These are phyloP conservation scores for Seiridium unicorne DNA, from an alignment of 2,329 filamentous ascomycete species.

Conservation along the genomic window DNA sequence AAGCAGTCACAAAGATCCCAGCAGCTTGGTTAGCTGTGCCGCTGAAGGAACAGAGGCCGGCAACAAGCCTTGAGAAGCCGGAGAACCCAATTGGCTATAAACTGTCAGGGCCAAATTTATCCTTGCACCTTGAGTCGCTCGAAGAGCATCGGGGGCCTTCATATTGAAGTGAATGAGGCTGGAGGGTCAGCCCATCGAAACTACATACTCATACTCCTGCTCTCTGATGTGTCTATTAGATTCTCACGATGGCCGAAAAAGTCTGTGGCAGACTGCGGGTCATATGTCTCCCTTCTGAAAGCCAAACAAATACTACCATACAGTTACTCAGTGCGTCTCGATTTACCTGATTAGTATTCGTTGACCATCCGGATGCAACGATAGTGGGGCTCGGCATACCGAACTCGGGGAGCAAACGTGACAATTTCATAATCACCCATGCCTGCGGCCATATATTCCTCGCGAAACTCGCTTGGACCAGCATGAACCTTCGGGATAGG, in stretches of 20 bases:
- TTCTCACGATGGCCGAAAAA: no score
- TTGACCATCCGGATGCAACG: not conserved
- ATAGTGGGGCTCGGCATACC: not conserved
- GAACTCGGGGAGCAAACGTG: not conserved
- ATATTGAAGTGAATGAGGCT: not conserved
- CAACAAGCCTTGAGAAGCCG: not conserved
- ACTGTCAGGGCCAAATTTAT: not conserved
- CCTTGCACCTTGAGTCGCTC: not conserved
- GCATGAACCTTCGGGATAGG: no score
- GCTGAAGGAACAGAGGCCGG: not conserved
- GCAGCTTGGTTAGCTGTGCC: slow-evolving; percentile 3
- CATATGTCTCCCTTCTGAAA: no score
- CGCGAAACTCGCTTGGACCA: no score
- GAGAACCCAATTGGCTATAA: not conserved
- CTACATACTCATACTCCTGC: no score
- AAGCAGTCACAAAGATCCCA: slow-evolving; percentile 3
- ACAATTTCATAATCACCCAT: not conserved
- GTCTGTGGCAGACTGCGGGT: no score
- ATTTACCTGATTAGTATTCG: not conserved
- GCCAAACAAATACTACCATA: no score
- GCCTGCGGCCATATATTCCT: no score
- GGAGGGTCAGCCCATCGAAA: no score
- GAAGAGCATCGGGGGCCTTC: not conserved
- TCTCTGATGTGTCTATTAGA: no score
- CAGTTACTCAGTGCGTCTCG: not conserved